Conservation (phyloP, 2,329 filamentous ascomycete genomes). For the Fusarium solani-melongenae region DNA sequence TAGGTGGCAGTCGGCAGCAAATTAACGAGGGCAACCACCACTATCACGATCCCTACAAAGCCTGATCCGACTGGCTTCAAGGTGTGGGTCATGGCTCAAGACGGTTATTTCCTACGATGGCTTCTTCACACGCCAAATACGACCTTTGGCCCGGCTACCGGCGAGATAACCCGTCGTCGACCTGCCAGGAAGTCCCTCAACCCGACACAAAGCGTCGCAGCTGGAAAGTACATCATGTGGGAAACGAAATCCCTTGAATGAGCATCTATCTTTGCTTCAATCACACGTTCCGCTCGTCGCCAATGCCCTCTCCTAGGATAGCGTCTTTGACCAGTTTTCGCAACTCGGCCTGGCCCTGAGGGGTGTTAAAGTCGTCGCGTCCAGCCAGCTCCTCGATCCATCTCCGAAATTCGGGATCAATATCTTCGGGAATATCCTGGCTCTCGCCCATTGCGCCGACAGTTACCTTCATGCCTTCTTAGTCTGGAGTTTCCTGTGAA, state of each 20-base stretch:
- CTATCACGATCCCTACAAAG: too few relatives aligned
- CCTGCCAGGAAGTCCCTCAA: too few relatives aligned
- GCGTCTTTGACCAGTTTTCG: slow-evolving; percentile 84
- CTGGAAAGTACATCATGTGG: slow-evolving; percentile 70
- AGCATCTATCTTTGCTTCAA: slow-evolving; percentile 63
- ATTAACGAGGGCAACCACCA: too few relatives aligned
- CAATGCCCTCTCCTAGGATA: slow-evolving; percentile 72
- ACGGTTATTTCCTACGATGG: too few relatives aligned
- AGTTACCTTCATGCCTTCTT: slow-evolving; percentile 81
- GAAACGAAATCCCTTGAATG: slow-evolving; percentile 62
- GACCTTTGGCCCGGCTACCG: too few relatives aligned
- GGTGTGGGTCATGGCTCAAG: too few relatives aligned
- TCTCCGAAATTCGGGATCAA: slow-evolving; percentile 84
- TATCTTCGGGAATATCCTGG: slow-evolving; percentile 69
- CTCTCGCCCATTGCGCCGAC: slow-evolving; percentile 78
- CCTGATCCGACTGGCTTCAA: too few relatives aligned
- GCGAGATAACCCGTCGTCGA: too few relatives aligned
- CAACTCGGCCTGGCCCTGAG: slow-evolving; percentile 82
- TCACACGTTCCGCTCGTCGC: slow-evolving; percentile 73
- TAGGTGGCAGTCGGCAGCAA: too few relatives aligned
- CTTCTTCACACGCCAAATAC: too few relatives aligned
- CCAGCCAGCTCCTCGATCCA: slow-evolving; percentile 90
- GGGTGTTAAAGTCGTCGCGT: slow-evolving; percentile 83
- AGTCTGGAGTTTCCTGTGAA: too few relatives aligned
- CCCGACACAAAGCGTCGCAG: too few relatives aligned